Conservation (phyloP, 345 rosid species). For the Lepidium sativum region DNA sequence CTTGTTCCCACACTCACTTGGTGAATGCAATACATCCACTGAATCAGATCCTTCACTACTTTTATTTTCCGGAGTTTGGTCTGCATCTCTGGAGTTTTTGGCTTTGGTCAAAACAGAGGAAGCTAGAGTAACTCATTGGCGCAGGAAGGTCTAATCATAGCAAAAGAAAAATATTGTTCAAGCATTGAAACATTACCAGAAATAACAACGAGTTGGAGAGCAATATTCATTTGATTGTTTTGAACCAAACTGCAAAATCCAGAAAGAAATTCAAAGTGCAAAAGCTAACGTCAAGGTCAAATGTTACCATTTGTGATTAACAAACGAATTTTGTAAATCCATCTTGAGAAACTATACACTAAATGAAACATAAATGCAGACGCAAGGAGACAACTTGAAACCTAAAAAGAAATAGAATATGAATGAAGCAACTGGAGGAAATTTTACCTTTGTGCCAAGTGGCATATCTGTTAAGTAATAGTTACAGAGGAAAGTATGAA, state of each 20-base stretch:
- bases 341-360: neutral
- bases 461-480: constrained; percentile 93
- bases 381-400: neutral
- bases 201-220: too few relatives aligned
- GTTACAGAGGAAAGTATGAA: constrained; percentile 84
- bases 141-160: constrained; percentile 59
- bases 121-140: constrained; percentile 66
- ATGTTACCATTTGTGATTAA: neutral
- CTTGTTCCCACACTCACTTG: constrained; percentile 10
- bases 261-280: too few relatives aligned
- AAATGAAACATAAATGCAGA: neutral
- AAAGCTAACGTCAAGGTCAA: neutral
- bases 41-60: constrained; percentile 19
- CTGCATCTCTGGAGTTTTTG: neutral
- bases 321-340: too few relatives aligned
- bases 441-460: constrained; percentile 36
- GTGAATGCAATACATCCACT: neutral
- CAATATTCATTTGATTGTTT: too few relatives aligned
- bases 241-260: too few relatives aligned
- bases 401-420: neutral
- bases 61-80: neutral
- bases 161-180: neutral
- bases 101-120: constrained; percentile 39
- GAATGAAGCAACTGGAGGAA: neutral
- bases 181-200: neutral